Conservation (phyloP, 768 basidiomycete genomes). For the Calvatia gigantea region DNA sequence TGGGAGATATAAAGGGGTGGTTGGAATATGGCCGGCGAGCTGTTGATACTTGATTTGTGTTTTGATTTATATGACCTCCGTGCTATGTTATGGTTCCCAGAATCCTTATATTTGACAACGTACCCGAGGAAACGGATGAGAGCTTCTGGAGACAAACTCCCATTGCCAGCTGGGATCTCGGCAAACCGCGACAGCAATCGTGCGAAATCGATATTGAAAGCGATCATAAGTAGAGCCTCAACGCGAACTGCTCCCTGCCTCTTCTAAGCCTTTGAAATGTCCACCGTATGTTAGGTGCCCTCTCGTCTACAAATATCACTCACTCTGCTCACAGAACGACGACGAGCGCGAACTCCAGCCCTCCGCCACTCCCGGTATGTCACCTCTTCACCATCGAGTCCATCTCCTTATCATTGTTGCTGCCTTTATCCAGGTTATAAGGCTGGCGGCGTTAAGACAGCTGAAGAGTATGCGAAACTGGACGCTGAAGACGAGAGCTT, state of each 20-base stretch:
- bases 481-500: constrained; percentile 93
- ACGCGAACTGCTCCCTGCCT: constrained; percentile 14
- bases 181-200: constrained; percentile 48
- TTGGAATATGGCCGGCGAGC: background rate
- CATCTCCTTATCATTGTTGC: constrained; percentile 1
- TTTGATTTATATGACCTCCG: constrained; percentile 15
- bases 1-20: background rate
- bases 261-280: constrained; percentile 39
- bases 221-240: constrained; percentile 3
- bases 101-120: background rate
- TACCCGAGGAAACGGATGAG: background rate
- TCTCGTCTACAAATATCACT: background rate
- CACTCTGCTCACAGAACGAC: constrained; percentile 36
- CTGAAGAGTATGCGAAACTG: constrained; percentile 81
- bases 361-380: constrained; percentile 57
- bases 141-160: background rate
- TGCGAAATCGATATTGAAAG: constrained; percentile 66
- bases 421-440: constrained; percentile 61
- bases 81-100: constrained; percentile 9
- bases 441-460: constrained; percentile 58
- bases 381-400: background rate
- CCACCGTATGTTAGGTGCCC: constrained; percentile 37
- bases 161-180: constrained; percentile 19
- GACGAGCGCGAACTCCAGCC: constrained; percentile 63
- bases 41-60: constrained; percentile 10